Evolutionary conservation across 1,284 basidiomycete genomes (phyloP).

Genomic region (Earliella scabrosa): DNA sequence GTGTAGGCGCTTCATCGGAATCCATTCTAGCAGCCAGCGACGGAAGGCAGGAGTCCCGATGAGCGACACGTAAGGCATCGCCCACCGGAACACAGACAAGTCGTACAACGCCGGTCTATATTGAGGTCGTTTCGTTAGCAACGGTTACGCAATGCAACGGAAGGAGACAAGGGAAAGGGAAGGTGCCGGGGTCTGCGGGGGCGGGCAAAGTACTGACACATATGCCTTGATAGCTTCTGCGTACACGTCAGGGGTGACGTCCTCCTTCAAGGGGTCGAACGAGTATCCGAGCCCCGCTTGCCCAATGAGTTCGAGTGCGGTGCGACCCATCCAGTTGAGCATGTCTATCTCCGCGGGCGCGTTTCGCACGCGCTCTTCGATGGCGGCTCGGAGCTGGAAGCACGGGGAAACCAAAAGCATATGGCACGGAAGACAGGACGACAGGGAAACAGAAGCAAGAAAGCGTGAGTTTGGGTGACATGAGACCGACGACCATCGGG

Average conservation of each 20-base stretch:
- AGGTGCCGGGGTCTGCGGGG: background rate
- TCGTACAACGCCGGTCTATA: constrained; percentile 23
- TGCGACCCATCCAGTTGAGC: constrained; percentile 38
- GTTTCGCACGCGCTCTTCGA: constrained; percentile 18
- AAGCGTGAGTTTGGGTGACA: constrained; percentile 3
- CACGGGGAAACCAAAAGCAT: background rate
- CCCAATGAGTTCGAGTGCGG: constrained; percentile 41
- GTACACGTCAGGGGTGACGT: constrained; percentile 30
- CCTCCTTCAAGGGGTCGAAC: constrained; percentile 37
- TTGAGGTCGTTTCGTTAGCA: background rate
- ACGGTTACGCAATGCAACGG: background rate
- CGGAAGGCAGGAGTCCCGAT: constrained; percentile 27
- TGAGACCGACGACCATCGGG: constrained; percentile 7
- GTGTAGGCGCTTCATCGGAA: constrained; percentile 28
- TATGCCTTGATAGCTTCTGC: constrained; percentile 35
- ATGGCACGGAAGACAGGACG: constrained; percentile 2
- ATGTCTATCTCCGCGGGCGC: constrained; percentile 36
- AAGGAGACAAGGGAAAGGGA: background rate
- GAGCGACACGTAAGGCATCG: constrained; percentile 22
- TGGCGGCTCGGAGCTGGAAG: constrained; percentile 29
- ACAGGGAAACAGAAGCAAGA: constrained; percentile 1
- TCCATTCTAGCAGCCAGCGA: constrained; percentile 21
- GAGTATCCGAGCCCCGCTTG: constrained; percentile 42
- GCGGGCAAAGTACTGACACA: constrained; percentile 18
- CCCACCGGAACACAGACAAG: constrained; percentile 21